Conservation (phyloP, 768 basidiomycete genomes). For the Panellus pusillus region DNA sequence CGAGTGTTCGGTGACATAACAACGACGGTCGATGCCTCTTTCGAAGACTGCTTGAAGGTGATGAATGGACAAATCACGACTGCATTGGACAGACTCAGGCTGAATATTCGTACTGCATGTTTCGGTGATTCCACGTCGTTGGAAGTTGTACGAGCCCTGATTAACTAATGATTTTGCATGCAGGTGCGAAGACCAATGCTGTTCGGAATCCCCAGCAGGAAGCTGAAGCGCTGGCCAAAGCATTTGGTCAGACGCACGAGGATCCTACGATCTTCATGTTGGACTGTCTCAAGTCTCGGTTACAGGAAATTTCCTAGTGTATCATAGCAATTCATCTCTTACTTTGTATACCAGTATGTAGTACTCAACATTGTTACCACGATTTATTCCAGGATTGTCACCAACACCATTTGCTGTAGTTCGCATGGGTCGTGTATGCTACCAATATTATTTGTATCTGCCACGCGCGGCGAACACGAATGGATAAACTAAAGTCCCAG, state of each 20-base stretch:
- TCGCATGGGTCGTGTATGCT: too few relatives aligned
- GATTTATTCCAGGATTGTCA: not conserved
- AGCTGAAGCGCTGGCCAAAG: not conserved
- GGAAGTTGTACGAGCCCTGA: too few relatives aligned
- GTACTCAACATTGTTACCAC: too few relatives aligned
- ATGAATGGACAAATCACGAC: not conserved
- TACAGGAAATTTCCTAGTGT: not conserved
- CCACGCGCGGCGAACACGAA: too few relatives aligned
- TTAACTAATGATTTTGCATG: not conserved
- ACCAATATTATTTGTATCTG: too few relatives aligned
- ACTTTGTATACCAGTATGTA: too few relatives aligned
- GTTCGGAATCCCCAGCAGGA: not conserved
- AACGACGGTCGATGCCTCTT: not conserved
- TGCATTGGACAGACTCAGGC: not conserved
- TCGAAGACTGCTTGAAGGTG: not conserved
- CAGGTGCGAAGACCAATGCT: not conserved
- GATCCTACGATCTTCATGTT: not conserved
- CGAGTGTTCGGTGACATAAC: slow-evolving; percentile 1
- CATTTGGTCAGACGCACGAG: not conserved
- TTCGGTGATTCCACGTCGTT: not conserved
- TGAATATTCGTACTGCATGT: not conserved
- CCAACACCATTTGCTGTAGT: slow-evolving; percentile 3
- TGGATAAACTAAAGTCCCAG: not conserved
- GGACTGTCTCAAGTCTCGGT: not conserved
- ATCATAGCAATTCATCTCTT: not conserved